A percentile compares a stretch with the other conserved stretches of the same genome.
phyloP scores from a whole-genome alignment of 2,329 filamentous ascomycete genomes.

The Shiraia bambusicola region DNA sequence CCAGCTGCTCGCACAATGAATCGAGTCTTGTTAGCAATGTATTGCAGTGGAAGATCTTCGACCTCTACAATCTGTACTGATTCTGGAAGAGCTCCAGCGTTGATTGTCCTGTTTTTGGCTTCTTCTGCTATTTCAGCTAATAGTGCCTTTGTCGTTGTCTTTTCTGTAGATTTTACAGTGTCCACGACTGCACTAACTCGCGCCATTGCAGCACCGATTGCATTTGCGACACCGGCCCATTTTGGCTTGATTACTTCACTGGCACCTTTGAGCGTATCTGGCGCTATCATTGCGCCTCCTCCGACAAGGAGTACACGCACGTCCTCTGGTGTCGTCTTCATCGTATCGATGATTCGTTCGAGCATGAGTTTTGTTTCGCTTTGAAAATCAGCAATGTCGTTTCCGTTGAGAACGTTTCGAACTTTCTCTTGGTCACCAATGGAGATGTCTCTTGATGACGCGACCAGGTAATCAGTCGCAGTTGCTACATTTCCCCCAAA shows the following conservation, averaged over 20 bases:
- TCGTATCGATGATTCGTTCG: conserved; percentile 60
- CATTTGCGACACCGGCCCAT: conserved; percentile 63
- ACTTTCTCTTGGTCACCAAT: conserved; percentile 50
- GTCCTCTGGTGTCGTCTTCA: conserved; percentile 64
- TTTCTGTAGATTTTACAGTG: conserved; percentile 44
- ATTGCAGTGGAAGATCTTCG: conserved; percentile 56
- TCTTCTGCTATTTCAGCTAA: conserved; percentile 43
- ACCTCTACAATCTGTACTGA: conserved; percentile 38
- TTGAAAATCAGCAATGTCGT: conserved; percentile 46
- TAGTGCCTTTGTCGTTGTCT: conserved; percentile 35
- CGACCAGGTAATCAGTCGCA: conserved; percentile 58
- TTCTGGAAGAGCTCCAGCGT: conserved; percentile 40
- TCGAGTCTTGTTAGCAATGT: conserved; percentile 55
- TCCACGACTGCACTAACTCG: conserved; percentile 54
- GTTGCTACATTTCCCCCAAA: conserved; percentile 62
- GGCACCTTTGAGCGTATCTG: conserved; percentile 57
- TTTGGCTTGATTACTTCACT: conserved; percentile 58
- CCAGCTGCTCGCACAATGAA: conserved; percentile 61
- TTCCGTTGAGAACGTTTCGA: conserved; percentile 34
- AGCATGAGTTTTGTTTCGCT: conserved; percentile 53
- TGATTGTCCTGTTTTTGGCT: conserved; percentile 42
- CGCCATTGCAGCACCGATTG: conserved; percentile 65
- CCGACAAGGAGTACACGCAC: conserved; percentile 64
- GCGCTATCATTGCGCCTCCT: conserved; percentile 62
- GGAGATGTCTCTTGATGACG: conserved; percentile 35